A percentile compares a stretch with the other conserved stretches of the same genome.
phyloP scores from a whole-genome alignment of 345 rosid genomes.

The Noccaea caerulescens region DNA sequence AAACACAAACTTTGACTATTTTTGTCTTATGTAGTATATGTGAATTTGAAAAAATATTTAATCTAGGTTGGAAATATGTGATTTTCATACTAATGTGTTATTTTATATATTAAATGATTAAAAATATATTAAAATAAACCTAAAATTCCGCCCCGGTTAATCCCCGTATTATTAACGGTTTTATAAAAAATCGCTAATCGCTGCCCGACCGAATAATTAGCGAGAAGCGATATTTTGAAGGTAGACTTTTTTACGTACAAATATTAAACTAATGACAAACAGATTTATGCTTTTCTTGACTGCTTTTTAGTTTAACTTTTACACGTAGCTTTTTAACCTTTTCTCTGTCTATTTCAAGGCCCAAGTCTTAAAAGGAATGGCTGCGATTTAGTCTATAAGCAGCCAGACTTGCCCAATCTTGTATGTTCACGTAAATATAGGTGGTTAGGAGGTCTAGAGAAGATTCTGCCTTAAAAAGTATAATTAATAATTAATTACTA shows the following conservation, averaged over 20 bases:
- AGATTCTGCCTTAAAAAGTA: background rate
- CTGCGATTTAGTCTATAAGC: conserved; percentile 16
- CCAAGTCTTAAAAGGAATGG: conserved; percentile 4
- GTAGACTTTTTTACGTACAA: background rate
- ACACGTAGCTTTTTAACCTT: background rate
- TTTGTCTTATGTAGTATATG: too few relatives aligned
- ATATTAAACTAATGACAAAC: background rate
- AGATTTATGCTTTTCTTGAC: conserved; percentile 6
- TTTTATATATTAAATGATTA: too few relatives aligned
- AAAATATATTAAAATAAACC: too few relatives aligned
- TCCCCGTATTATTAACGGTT: too few relatives aligned
- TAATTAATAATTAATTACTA: background rate
- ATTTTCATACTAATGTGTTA: too few relatives aligned
- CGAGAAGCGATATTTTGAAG: too few relatives aligned
- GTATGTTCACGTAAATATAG: background rate
- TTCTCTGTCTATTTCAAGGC: background rate
- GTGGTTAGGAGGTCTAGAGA: background rate
- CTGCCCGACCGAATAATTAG: too few relatives aligned
- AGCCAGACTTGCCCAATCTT: background rate
- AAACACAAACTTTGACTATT: too few relatives aligned
- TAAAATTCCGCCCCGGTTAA: too few relatives aligned
- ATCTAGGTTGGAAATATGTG: too few relatives aligned
- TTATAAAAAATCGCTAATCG: too few relatives aligned
- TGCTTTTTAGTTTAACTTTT: conserved; percentile 6
- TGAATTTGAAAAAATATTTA: too few relatives aligned